Evolutionary conservation across 108 stramenopile genomes (phyloP).

Genomic region (Stephanodiscus minutulus): DNA sequence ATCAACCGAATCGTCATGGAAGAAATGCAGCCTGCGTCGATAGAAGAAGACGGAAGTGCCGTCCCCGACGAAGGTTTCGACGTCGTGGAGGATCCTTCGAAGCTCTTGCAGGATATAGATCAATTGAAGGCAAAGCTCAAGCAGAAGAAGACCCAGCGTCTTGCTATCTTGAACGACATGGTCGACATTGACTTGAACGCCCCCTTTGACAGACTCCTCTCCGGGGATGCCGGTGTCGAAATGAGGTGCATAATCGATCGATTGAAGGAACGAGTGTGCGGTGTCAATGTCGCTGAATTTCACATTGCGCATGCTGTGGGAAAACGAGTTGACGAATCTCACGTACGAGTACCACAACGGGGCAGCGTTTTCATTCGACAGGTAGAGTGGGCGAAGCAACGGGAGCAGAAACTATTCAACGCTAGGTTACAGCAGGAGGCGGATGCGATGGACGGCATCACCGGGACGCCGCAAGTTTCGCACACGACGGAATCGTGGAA

Average conservation of each 20-base stretch:
- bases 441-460: constrained; percentile 24
- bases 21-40: constrained; percentile 8
- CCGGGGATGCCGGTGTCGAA: constrained; percentile 22
- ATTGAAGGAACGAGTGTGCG: constrained; percentile 27
- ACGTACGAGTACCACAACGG: not conserved
- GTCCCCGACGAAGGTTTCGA: constrained; percentile 13
- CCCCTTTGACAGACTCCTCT: constrained; percentile 23
- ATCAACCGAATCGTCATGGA: constrained; percentile 17
- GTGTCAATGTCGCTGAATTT: constrained; percentile 10
- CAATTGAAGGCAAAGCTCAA: constrained; percentile 39
- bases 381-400: constrained; percentile 30
- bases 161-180: constrained; percentile 40
- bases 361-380: constrained; percentile 22
- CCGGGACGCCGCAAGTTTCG: constrained; percentile 25
- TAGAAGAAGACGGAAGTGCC: constrained; percentile 13
- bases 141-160: constrained; percentile 26
- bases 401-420: constrained; percentile 32
- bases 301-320: not conserved
- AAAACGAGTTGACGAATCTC: not conserved
- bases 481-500: constrained; percentile 34
- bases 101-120: constrained; percentile 25
- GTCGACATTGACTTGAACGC: constrained; percentile 40
- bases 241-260: constrained; percentile 27
- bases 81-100: constrained; percentile 31
- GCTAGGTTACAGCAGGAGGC: constrained; percentile 25